These are phyloP conservation scores for Annona cherimola DNA, from an alignment of 164 flowering plant genomes.

Conservation along the genomic window DNA sequence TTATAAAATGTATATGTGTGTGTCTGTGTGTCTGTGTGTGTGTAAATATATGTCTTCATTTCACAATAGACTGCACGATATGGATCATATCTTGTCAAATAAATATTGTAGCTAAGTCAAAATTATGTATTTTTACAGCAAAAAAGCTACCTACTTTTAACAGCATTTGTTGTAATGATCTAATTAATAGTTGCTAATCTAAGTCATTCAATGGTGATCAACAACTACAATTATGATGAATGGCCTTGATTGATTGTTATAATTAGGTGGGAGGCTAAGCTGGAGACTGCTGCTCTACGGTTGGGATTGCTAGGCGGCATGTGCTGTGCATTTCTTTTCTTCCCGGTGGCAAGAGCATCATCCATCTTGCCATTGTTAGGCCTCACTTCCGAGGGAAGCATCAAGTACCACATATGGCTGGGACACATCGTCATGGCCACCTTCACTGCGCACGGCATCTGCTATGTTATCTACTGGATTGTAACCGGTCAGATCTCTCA, in stretches of 20 bases:
- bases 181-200: not conserved
- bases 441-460: slow-evolving; percentile 60
- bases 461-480: slow-evolving; percentile 48
- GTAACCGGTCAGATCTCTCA: slow-evolving; percentile 7
- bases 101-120: no score
- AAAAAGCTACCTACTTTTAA: not conserved
- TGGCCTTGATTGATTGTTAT: slow-evolving; percentile 28
- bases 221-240: no score
- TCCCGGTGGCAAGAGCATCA: slow-evolving; percentile 73
- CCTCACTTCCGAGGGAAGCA: slow-evolving; percentile 11
- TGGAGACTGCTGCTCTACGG: slow-evolving; percentile 32
- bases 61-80: no score
- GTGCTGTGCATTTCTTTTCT: slow-evolving; percentile 56
- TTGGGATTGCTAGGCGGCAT: slow-evolving; percentile 71
- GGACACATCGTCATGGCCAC: slow-evolving; percentile 60
- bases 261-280: slow-evolving; percentile 54
- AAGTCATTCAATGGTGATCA: no score
- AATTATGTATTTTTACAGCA: no score
- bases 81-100: no score
- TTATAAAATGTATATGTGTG: no score
- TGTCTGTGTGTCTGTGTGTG: no score
- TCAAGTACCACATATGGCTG: slow-evolving; percentile 86
- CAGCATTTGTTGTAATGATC: not conserved
- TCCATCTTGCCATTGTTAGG: slow-evolving; percentile 57
- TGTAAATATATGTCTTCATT: no score